Evolutionary conservation across 2,329 filamentous ascomycete genomes (phyloP).

Genomic region (Cordyceps fumosorosea): DNA sequence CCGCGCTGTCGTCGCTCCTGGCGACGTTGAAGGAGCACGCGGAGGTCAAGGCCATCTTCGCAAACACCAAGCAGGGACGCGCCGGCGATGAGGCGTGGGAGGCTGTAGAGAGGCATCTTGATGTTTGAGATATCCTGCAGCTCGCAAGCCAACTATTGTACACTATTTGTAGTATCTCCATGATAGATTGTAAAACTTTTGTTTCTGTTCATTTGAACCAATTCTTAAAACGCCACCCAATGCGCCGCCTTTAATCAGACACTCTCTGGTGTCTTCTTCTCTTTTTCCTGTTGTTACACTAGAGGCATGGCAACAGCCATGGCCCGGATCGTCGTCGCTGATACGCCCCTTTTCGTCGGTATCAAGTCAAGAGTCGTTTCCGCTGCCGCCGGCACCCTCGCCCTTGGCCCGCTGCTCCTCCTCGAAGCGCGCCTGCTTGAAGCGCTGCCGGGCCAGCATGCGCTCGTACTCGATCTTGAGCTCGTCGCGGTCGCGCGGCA

Average conservation of each 20-base stretch:
- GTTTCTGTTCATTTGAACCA: neutral
- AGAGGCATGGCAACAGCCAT: neutral
- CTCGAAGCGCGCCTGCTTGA: conserved; percentile 57
- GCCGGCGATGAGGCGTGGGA: conserved; percentile 49
- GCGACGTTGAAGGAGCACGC: conserved; percentile 57
- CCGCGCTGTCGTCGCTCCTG: conserved; percentile 53
- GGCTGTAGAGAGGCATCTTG: conserved; percentile 45
- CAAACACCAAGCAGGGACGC: conserved; percentile 54
- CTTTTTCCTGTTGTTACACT: neutral
- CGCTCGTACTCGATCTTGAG: conserved; percentile 75
- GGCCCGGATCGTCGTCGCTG: no score
- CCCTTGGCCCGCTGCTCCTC: conserved; percentile 20
- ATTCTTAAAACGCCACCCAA: conserved; percentile 10
- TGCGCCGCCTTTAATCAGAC: neutral
- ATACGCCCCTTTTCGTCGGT: no score
- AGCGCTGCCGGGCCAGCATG: conserved; percentile 58
- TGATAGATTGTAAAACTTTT: neutral
- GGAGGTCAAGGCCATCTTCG: conserved; percentile 72
- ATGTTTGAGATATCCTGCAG: conserved; percentile 31
- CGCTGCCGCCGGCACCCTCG: neutral
- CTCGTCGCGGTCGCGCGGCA: conserved; percentile 73
- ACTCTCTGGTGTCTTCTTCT: neutral
- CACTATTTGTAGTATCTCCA: conserved; percentile 3
- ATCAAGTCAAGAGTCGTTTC: neutral
- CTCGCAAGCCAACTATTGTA: conserved; percentile 1